Evolutionary conservation across 371 early-diverging fungal species (phyloP).

Genomic region (Dichotomocladium elegans): DNA sequence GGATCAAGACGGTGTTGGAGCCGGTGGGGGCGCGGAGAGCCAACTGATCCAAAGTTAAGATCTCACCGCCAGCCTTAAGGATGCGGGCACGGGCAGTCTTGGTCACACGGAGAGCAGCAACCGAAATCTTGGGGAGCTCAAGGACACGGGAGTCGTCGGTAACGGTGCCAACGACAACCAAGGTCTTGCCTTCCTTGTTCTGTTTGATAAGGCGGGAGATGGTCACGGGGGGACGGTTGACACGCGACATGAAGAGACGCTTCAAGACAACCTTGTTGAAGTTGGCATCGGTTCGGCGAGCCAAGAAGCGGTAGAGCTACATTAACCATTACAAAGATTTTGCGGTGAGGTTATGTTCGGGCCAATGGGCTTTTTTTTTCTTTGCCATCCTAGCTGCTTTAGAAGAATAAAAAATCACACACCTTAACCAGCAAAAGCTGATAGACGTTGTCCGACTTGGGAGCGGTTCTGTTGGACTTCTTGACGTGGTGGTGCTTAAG

Average conservation of each 20-base stretch:
- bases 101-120: constrained; percentile 95
- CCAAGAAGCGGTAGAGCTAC: constrained; percentile 96
- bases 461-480: constrained; percentile 81
- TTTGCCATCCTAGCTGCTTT: constrained; percentile 7
- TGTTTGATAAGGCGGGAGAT: constrained; percentile 82
- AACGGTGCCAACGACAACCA: constrained; percentile 93
- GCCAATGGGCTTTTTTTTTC: neutral
- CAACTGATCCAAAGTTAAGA: constrained; percentile 97
- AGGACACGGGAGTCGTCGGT: constrained; percentile 94
- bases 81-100: constrained; percentile 95
- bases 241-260: constrained; percentile 97
- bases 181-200: constrained; percentile 74
- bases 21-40: constrained; percentile 97
- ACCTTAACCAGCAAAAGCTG: constrained; percentile 90
- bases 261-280: constrained; percentile 98
- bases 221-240: constrained; percentile 95
- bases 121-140: constrained; percentile 92
- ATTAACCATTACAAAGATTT: no score
- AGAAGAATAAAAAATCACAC: no score
- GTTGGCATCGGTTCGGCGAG: constrained; percentile 95
- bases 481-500: constrained; percentile 92
- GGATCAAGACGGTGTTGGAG: constrained; percentile 91
- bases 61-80: constrained; percentile 97
- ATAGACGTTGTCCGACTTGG: constrained; percentile 90
- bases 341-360: neutral